Evolutionary conservation across 75 land plant species (phyloP), one percentile per base, ranked within the genome.

Genomic region (Picea glauca): DNA sequence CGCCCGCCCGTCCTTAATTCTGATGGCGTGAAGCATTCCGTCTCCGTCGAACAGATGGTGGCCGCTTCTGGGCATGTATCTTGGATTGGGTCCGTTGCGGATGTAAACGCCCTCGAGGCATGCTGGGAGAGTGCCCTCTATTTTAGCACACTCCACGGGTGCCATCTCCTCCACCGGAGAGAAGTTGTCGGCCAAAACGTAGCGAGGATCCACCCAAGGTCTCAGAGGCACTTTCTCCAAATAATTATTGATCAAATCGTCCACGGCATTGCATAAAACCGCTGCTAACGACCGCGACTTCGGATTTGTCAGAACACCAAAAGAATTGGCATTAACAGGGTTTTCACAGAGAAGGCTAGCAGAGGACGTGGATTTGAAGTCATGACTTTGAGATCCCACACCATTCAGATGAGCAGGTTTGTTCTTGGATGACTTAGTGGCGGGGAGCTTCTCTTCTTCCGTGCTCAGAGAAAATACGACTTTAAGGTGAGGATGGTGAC

Each of bases 1-100:
- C 12, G 86, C 93, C 0, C 35, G 11, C 12, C 80, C 84, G 8
- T 57, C n/a, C 32, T 43, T 23, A 1, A 58, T 78, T 38, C 76
- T 72, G 66, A 93, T 58, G 62, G 88, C 77, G 84, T 94, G 95
- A 54, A 94, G 83, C 95, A 93, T 94, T 38, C 95, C 98, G 23
- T 94, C 93, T 5, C 98, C 98, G 46, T 95, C 96, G 70, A 95
- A 93, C 54, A 88, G 83, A 75, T 92, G 94, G 83, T 87, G 82
- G 23, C 92, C 82, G 1, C 86, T 85, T 0, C 83, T 76, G 26
- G 94, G 89, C 13, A 66, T 76, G 84, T 79, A 80, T 78, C 84
- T 81, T 0, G 94, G 90, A 38, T 94, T 94, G 35, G 92, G 90
- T 14, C 98, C 98, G 77, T 94, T 94, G 60, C 98, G 91, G 14